Evolutionary conservation across 2,329 filamentous ascomycete genomes (phyloP), one percentile per base, ranked within the genome.

Genomic region (Fusarium sp.): DNA sequence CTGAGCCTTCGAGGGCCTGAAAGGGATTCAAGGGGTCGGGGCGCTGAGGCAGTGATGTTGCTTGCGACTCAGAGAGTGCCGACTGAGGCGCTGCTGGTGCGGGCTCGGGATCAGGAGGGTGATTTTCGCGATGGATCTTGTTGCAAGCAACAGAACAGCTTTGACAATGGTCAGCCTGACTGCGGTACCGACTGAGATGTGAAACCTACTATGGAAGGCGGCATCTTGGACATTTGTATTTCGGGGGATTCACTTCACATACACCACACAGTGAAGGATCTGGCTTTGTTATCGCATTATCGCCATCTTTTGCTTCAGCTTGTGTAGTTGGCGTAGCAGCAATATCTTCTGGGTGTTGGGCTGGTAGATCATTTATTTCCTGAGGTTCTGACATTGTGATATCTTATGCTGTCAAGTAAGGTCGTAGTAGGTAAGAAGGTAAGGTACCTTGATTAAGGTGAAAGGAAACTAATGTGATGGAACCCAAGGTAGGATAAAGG

Each of bases 141-240:
- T 85, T 89, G 80, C 89, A 92, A 26, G 84, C 78, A 45, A 91
- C 84, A 2, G 89, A 91, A 78, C 90, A 92, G 77, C 89, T 90
- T n/a, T 44, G 26, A 26, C 15, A 18, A 28, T 34, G 57, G 17
- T 77, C 45, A 63, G 51, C 28, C n/a, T 24, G 30, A 30, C 13
- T 39, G 11, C 14, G n/a, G 10, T 8, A 22, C n/a, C 10, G 17
- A 20, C 22, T 30, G 34, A n/a, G 24, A 13, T 11, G 14, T 47
- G 14, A 24, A 22, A 81, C 89, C 78, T 83, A 92, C 90, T 90
- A 91, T 69, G 87, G 86, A 28, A 88, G 75, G 54, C 84, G 81
- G 78, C 90, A 92, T 34, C 85, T 85, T n/a, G 88, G 84, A 71
- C 90, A 92, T 76, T 90, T 92, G 81, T 92, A 92, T 79, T 90